Conservation (phyloP, 1,284 basidiomycete genomes). For the Pholiota adiposa region DNA sequence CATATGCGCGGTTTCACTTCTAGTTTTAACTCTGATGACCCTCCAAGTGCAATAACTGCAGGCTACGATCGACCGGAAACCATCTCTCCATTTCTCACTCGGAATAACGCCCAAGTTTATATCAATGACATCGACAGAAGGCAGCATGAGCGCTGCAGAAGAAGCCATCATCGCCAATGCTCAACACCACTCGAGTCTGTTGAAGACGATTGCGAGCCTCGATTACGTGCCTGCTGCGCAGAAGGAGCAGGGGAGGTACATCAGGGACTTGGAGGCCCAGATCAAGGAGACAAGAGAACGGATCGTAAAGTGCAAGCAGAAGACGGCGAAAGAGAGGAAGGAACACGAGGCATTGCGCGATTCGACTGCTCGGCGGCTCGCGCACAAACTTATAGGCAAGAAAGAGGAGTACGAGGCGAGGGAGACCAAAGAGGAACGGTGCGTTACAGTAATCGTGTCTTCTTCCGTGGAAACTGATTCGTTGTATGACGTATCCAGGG, state of each 20-base stretch:
- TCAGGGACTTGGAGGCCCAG: slow-evolving; percentile 37
- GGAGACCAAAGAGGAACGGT: slow-evolving; percentile 48
- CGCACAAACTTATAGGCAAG: slow-evolving; percentile 42
- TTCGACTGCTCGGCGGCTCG: slow-evolving; percentile 39
- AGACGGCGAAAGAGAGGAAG: slow-evolving; percentile 46
- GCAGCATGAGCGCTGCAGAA: slow-evolving; percentile 21
- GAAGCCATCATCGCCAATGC: slow-evolving; percentile 41
- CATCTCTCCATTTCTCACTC: no score
- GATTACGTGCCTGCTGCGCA: slow-evolving; percentile 44
- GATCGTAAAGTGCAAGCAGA: slow-evolving; percentile 33
- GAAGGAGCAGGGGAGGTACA: slow-evolving; percentile 36
- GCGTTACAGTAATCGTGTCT: slow-evolving; percentile 6
- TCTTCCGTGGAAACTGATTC: neutral
- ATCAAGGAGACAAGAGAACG: slow-evolving; percentile 26
- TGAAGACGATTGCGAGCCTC: slow-evolving; percentile 36
- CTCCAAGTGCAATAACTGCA: neutral
- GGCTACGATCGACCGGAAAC: no score
- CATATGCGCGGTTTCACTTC: neutral
- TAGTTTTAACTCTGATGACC: neutral
- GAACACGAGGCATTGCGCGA: slow-evolving; percentile 43
- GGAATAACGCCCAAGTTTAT: no score
- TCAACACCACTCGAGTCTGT: slow-evolving; percentile 38
- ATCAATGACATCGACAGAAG: neutral
- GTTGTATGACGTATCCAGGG: slow-evolving; percentile 28
- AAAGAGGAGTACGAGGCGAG: slow-evolving; percentile 43